Evolutionary conservation across 208 protist genomes (phyloP).

Genomic region (Polymyxa betae): DNA sequence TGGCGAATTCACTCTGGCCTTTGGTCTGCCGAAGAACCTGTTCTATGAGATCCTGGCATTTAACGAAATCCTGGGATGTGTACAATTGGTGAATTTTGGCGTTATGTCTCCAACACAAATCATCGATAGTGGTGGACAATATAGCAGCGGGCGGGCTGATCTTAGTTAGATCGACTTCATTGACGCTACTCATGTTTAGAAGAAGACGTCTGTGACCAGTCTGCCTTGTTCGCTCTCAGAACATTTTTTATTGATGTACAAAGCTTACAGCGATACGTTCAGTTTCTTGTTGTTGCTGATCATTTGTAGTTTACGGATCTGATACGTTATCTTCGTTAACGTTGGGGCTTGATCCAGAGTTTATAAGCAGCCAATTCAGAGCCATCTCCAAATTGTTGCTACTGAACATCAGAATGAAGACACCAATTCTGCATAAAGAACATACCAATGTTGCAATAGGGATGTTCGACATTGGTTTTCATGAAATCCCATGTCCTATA

Average conservation of each 20-base stretch:
- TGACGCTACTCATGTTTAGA: not conserved
- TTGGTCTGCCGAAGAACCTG: constrained; percentile 72
- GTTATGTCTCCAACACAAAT: constrained; percentile 70
- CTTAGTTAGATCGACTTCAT: not conserved
- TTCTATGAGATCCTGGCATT: constrained; percentile 85
- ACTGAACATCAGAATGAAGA: not conserved
- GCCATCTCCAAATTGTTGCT: not conserved
- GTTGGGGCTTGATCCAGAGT: not conserved
- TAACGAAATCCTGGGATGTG: constrained; percentile 82
- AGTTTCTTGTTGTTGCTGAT: not conserved
- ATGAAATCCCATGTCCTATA: not conserved
- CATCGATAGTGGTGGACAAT: not conserved
- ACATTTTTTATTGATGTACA: not conserved
- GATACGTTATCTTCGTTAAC: not conserved
- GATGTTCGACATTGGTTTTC: not conserved
- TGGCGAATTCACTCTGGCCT: constrained; percentile 70
- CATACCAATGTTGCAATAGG: not conserved
- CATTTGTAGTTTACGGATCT: not conserved
- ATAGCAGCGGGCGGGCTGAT: not conserved
- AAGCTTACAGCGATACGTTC: not conserved
- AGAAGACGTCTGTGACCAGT: not conserved
- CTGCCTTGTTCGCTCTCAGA: not conserved
- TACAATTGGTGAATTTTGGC: constrained; percentile 90
- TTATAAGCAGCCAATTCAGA: not conserved
- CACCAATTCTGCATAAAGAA: not conserved